These are phyloP conservation scores for Acaromyces ingoldii DNA, from an alignment of 1,284 basidiomycete species.

Conservation along the genomic window DNA sequence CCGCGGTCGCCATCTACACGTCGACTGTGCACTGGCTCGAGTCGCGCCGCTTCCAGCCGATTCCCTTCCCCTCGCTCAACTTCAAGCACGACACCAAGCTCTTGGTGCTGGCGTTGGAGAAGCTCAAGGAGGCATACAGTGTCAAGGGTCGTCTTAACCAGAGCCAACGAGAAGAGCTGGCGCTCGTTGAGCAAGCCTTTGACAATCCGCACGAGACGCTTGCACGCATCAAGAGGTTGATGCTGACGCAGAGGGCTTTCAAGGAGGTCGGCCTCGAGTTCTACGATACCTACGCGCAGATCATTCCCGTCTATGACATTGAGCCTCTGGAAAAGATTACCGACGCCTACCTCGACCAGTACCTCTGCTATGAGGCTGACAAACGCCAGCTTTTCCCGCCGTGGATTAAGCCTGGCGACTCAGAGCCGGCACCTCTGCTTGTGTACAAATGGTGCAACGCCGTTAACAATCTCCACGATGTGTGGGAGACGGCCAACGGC, in stretches of 20 bases:
- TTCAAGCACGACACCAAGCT: slow-evolving; percentile 51
- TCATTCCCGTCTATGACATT: slow-evolving; percentile 50
- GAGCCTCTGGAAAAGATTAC: slow-evolving; percentile 52
- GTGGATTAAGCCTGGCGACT: slow-evolving; percentile 51
- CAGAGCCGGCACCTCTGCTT: slow-evolving; percentile 48
- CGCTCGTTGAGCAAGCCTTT: slow-evolving; percentile 51
- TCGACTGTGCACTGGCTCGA: slow-evolving; percentile 51
- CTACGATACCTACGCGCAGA: slow-evolving; percentile 49
- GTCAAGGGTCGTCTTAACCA: slow-evolving; percentile 51
- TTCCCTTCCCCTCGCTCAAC: slow-evolving; percentile 51
- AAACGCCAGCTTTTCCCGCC: slow-evolving; percentile 51
- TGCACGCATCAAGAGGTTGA: slow-evolving; percentile 50
- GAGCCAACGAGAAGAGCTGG: slow-evolving; percentile 50
- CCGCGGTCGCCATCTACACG: slow-evolving; percentile 50
- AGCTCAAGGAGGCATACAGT: slow-evolving; percentile 50
- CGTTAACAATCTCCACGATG: slow-evolving; percentile 48
- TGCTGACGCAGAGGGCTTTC: slow-evolving; percentile 51
- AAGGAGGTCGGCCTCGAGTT: slow-evolving; percentile 51
- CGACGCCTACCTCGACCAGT: slow-evolving; percentile 50
- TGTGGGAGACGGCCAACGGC: slow-evolving; percentile 50
- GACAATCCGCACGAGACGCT: slow-evolving; percentile 51
- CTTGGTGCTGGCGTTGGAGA: slow-evolving; percentile 47
- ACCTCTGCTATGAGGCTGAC: slow-evolving; percentile 50
- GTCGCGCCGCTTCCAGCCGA: slow-evolving; percentile 48
- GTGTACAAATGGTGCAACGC: slow-evolving; percentile 52